Evolutionary conservation across 2,329 filamentous ascomycete genomes (phyloP).

Genomic region (Pseudopithomyces maydicus): DNA sequence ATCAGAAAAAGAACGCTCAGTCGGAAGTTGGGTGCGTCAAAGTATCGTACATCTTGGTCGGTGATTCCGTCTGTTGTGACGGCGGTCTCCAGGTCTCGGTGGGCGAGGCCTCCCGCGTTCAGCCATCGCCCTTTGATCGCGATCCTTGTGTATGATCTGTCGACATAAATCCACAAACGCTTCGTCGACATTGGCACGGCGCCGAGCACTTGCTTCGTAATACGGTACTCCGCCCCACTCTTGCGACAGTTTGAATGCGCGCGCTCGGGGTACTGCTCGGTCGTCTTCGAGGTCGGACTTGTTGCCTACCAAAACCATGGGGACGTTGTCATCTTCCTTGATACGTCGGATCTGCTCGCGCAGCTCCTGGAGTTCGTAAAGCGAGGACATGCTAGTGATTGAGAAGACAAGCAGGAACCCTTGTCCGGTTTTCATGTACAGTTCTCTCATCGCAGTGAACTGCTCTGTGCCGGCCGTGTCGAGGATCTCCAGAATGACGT

Average conservation of each 20-base stretch:
- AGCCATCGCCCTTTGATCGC: constrained; percentile 42
- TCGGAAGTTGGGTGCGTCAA: background rate
- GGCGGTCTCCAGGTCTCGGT: background rate
- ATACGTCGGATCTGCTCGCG: constrained; percentile 90
- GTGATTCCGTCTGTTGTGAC: constrained; percentile 1
- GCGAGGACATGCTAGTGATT: constrained; percentile 83
- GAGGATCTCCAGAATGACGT: constrained; percentile 88
- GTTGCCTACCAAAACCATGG: constrained; percentile 91
- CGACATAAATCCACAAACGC: constrained; percentile 84
- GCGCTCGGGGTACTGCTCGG: constrained; percentile 75
- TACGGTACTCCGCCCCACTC: constrained; percentile 86
- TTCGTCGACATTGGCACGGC: constrained; percentile 86
- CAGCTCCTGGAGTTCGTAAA: constrained; percentile 78
- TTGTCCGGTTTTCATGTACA: constrained; percentile 90
- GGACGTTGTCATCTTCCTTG: constrained; percentile 81
- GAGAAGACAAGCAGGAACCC: constrained; percentile 92
- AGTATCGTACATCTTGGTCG: constrained; percentile 5
- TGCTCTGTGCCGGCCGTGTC: constrained; percentile 92
- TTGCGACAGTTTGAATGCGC: constrained; percentile 84
- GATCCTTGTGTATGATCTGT: constrained; percentile 79
- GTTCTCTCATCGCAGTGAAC: constrained; percentile 62
- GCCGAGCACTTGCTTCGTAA: constrained; percentile 85
- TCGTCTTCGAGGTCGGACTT: constrained; percentile 83
- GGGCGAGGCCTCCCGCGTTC: background rate
- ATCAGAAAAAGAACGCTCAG: constrained; percentile 1